phyloP scores from a whole-genome alignment of 345 rosid genomes.

The Eucalyptus polyanthemos region DNA sequence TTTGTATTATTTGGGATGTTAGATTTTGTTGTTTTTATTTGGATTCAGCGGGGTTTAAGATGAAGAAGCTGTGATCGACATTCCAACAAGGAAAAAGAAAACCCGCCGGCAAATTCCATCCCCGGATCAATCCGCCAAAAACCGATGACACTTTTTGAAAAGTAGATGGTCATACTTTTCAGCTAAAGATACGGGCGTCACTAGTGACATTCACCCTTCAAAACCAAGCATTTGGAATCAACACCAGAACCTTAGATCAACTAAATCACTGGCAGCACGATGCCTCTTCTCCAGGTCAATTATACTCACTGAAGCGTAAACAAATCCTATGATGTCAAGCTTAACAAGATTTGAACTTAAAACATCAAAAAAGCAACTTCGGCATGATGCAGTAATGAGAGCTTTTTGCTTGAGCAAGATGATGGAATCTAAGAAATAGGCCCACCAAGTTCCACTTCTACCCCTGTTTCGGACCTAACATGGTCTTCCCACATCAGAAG shows the following conservation, averaged over 20 bases:
- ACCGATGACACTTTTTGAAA: background rate
- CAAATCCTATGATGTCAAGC: background rate
- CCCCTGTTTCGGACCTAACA: background rate
- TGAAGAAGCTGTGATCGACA: background rate
- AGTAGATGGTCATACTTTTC: background rate
- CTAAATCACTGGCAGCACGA: background rate
- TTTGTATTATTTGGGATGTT: background rate
- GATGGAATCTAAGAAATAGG: background rate
- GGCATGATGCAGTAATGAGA: background rate
- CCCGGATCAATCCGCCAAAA: background rate
- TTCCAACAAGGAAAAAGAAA: background rate
- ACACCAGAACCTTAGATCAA: background rate
- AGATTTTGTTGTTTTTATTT: background rate
- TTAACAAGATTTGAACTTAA: background rate
- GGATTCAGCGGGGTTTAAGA: background rate
- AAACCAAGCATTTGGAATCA: background rate
- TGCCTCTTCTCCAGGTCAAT: background rate
- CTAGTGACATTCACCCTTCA: background rate
- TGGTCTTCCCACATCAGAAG: background rate
- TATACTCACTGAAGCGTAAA: background rate
- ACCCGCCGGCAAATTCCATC: background rate
- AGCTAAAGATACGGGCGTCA: background rate
- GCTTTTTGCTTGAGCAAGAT: background rate
- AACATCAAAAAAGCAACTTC: background rate
- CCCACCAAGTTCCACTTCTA: background rate